Evolutionary conservation across 495 filamentous ascomycete genomes (phyloP).

Genomic region (Xylaria cubensis): DNA sequence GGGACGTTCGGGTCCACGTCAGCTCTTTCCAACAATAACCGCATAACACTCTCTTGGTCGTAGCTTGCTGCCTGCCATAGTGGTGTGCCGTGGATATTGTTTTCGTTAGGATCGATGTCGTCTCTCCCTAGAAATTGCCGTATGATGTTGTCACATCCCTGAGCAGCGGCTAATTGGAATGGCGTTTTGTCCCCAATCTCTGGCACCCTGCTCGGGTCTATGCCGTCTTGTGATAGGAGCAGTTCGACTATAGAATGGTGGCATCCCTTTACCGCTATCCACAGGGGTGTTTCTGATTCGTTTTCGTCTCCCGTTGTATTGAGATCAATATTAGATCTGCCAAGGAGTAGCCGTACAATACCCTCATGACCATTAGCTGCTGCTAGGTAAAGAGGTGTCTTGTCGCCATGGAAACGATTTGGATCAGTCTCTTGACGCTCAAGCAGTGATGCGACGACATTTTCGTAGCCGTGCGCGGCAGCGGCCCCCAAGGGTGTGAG

Average conservation of each 20-base stretch:
- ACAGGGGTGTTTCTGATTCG: not conserved
- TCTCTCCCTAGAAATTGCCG: not conserved
- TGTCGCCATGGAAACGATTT: not conserved
- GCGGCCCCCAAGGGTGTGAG: too few species aligned
- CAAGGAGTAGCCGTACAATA: not conserved
- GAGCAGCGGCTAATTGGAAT: not conserved
- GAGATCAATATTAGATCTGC: not conserved
- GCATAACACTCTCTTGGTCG: not conserved
- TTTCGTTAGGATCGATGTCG: not conserved
- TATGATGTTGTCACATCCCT: not conserved
- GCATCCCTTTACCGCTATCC: not conserved
- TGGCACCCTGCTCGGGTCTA: not conserved
- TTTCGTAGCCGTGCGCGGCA: not conserved
- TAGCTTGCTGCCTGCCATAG: not conserved
- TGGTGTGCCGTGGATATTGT: not conserved
- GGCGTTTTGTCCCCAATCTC: not conserved
- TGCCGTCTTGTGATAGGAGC: not conserved
- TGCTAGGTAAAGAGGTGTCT: not conserved
- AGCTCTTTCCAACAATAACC: not conserved
- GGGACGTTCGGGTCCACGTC: not conserved
- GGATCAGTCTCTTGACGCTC: not conserved
- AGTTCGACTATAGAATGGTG: not conserved
- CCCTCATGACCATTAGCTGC: not conserved
- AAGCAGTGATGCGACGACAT: not conserved
- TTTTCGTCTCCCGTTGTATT: not conserved